These are phyloP conservation scores for Auriculariales sp. DNA, from an alignment of 768 basidiomycete species.

Conservation along the genomic window DNA sequence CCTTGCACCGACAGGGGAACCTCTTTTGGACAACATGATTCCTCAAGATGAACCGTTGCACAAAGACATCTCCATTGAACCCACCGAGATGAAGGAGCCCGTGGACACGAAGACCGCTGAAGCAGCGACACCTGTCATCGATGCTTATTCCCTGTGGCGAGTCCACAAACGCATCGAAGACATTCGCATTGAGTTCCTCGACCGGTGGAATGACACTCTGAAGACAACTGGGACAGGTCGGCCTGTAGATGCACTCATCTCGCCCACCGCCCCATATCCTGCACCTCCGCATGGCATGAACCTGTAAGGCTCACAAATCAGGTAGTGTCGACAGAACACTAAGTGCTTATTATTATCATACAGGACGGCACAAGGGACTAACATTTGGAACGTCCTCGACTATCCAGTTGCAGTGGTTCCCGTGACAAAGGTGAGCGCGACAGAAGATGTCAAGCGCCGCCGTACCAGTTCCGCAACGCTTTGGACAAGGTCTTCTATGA, in stretches of 20 bases:
- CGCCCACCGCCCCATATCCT: conserved; percentile 42
- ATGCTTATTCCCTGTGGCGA: conserved; percentile 57
- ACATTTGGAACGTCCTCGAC: conserved; percentile 56
- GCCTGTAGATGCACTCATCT: conserved; percentile 63
- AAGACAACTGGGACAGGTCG: conserved; percentile 46
- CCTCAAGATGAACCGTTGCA: conserved; percentile 15
- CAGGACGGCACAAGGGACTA: conserved; percentile 40
- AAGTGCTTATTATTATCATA: not conserved
- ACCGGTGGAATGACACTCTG: conserved; percentile 44
- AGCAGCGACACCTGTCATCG: too few relatives aligned
- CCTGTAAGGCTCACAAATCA: conserved; percentile 21
- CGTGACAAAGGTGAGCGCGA: conserved; percentile 42
- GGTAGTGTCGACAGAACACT: not conserved
- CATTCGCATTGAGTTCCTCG: conserved; percentile 41
- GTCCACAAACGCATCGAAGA: conserved; percentile 35
- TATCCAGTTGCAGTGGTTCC: conserved; percentile 50
- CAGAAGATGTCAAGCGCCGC: conserved; percentile 31
- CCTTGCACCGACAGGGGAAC: conserved; percentile 34
- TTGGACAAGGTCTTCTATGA: conserved; percentile 36
- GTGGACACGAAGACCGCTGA: too few relatives aligned
- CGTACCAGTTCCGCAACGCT: conserved; percentile 31
- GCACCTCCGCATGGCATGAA: conserved; percentile 52
- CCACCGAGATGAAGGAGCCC: conserved; percentile 10
- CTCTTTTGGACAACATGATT: conserved; percentile 34
- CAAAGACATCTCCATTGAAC: conserved; percentile 8